Percentiles rank a stretch among this genome's conserved stretches.
phyloP scores from a whole-genome alignment of 441 rosid species.

The Sinapis alba region DNA sequence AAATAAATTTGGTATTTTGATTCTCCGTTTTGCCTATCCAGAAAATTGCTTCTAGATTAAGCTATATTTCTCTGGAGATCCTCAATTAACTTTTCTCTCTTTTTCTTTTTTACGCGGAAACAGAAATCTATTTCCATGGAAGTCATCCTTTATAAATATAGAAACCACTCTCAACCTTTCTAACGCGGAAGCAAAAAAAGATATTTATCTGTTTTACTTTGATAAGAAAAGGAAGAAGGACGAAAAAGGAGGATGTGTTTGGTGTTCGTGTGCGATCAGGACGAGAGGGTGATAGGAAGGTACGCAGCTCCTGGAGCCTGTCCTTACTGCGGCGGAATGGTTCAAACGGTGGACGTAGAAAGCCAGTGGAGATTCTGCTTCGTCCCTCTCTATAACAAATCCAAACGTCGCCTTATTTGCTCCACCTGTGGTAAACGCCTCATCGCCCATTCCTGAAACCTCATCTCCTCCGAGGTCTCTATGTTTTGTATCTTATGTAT shows the following conservation, averaged over 20 bases:
- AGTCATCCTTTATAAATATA: conserved; percentile 23
- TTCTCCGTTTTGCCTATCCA: background rate
- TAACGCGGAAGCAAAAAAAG: background rate
- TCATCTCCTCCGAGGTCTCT: background rate
- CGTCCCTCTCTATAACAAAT: conserved; percentile 62
- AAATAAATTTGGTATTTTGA: background rate
- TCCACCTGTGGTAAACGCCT: conserved; percentile 64
- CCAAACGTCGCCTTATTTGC: conserved; percentile 64
- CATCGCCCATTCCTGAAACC: conserved; percentile 33
- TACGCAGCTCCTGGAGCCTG: conserved; percentile 81
- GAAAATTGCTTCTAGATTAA: conserved; percentile 37
- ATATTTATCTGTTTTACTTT: background rate
- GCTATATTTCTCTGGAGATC: conserved; percentile 23
- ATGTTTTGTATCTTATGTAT: background rate
- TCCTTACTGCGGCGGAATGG: conserved; percentile 84
- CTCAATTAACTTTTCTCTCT: background rate
- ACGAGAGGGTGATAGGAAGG: conserved; percentile 69
- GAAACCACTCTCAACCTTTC: background rate
- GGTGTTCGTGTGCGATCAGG: conserved; percentile 76
- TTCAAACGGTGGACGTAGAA: conserved; percentile 74
- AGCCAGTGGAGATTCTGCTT: conserved; percentile 86
- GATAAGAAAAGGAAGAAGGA: background rate
- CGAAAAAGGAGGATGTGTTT: conserved; percentile 54
- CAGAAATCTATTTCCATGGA: background rate
- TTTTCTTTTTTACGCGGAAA: too few species aligned